Evolutionary conservation across 2,329 filamentous ascomycete species (phyloP).

Genomic region (Talaromyces sp.): DNA sequence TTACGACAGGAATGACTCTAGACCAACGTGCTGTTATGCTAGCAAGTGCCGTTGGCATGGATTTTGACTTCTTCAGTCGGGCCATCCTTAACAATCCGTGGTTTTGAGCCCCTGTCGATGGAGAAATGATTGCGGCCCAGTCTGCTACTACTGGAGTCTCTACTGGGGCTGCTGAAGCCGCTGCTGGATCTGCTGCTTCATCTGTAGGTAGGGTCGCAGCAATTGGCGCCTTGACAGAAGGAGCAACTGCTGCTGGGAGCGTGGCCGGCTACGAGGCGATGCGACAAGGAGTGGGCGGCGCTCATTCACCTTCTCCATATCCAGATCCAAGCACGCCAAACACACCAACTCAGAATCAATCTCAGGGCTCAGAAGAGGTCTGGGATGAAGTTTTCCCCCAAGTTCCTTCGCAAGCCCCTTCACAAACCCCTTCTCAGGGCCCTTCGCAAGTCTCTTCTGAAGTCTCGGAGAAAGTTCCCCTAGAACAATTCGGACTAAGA

Average conservation of each 20-base stretch:
- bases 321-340: not conserved
- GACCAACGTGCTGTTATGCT: conserved; percentile 63
- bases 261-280: conserved; percentile 61
- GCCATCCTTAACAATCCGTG: conserved; percentile 47
- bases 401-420: not conserved
- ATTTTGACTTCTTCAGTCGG: conserved; percentile 63
- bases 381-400: conserved; percentile 15
- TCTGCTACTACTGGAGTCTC: conserved; percentile 30
- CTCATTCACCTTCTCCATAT: conserved; percentile 11
- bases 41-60: conserved; percentile 58
- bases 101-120: conserved; percentile 42
- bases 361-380: conserved; percentile 19
- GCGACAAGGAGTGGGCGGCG: conserved; percentile 44
- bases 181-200: conserved; percentile 14
- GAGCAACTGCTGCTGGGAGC: conserved; percentile 46
- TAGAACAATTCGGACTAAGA: conserved; percentile 14
- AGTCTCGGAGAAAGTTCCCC: conserved; percentile 12
- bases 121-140: not conserved
- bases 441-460: not conserved
- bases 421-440: not conserved
- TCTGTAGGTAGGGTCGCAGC: conserved; percentile 32
- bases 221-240: conserved; percentile 22
- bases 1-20: conserved; percentile 52
- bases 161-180: conserved; percentile 22
- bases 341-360: conserved; percentile 8